These are phyloP conservation scores for Pseudocercospora musae DNA, from an alignment of 2,329 filamentous ascomycete species.

Conservation along the genomic window DNA sequence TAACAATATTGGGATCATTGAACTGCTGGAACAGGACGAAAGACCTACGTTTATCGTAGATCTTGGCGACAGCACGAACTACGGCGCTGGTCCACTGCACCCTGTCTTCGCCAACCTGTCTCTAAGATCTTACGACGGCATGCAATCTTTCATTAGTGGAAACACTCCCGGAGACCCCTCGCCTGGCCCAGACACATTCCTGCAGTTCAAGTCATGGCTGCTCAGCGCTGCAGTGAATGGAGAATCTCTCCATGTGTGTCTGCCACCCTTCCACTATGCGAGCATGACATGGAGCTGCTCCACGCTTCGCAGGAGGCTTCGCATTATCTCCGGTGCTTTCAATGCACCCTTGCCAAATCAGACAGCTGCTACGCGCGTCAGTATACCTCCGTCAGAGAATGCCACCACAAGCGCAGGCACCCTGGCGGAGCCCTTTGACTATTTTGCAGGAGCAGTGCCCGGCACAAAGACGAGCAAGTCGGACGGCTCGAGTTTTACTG, in stretches of 20 bases:
- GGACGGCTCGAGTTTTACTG: slow-evolving; percentile 11
- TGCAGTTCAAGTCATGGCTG: slow-evolving; percentile 68
- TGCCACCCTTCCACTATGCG: slow-evolving; percentile 59
- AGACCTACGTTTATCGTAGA: slow-evolving; percentile 75
- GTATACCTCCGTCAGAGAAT: slow-evolving; percentile 17
- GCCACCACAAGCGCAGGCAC: not conserved
- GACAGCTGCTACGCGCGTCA: slow-evolving; percentile 28
- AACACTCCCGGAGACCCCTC: slow-evolving; percentile 41
- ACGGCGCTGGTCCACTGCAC: slow-evolving; percentile 52
- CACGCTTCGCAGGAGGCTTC: slow-evolving; percentile 65
- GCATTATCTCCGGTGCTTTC: slow-evolving; percentile 60
- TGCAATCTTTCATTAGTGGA: slow-evolving; percentile 57
- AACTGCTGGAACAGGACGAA: slow-evolving; percentile 72
- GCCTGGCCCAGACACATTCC: slow-evolving; percentile 49
- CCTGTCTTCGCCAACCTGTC: slow-evolving; percentile 68
- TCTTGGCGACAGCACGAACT: slow-evolving; percentile 57
- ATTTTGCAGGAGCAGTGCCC: slow-evolving; percentile 24
- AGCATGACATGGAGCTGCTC: slow-evolving; percentile 68
- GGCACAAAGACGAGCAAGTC: slow-evolving; percentile 8
- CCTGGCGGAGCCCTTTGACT: slow-evolving; percentile 27
- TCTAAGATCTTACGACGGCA: slow-evolving; percentile 55
- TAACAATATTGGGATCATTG: slow-evolving; percentile 63
- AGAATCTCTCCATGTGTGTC: slow-evolving; percentile 52
- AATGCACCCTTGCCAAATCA: slow-evolving; percentile 19
- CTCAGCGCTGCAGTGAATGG: slow-evolving; percentile 54